Conservation (phyloP, 306 rosid species). For the Prunus davidiana region DNA sequence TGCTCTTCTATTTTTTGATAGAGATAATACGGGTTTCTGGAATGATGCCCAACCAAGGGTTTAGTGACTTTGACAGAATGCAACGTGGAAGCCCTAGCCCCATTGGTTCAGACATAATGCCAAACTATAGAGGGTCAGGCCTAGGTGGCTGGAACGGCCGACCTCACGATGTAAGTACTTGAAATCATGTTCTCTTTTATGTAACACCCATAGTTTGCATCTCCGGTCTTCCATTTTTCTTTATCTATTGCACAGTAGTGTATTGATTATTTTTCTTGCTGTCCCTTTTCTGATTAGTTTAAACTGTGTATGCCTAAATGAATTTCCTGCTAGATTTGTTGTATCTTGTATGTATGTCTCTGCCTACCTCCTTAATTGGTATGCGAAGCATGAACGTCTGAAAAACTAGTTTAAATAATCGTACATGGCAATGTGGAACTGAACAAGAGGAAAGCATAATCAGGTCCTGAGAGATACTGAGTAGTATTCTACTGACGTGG, state of each 20-base stretch:
- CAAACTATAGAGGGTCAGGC: constrained; percentile 73
- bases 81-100: constrained; percentile 99
- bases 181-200: background rate
- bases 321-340: constrained; percentile 1
- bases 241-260: background rate
- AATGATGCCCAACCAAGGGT: constrained; percentile 93
- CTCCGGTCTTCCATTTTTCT: background rate
- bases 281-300: background rate
- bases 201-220: background rate
- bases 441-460: constrained; percentile 1
- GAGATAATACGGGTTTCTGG: constrained; percentile 93
- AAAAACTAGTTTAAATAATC: background rate
- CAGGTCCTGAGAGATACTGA: constrained; percentile 2
- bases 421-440: background rate
- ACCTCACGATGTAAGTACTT: constrained; percentile 66
- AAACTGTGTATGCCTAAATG: background rate
- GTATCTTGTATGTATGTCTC: background rate
- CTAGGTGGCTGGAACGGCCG: constrained; percentile 74
- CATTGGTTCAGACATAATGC: constrained; percentile 74
- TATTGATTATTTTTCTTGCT: constrained; percentile 2
- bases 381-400: background rate
- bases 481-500: constrained; percentile 1
- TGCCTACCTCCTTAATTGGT: background rate
- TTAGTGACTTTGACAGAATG: constrained; percentile 83
- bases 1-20: constrained; percentile 37